phyloP scores from a whole-genome alignment of 768 basidiomycete genomes.

The Strobilomyces dryophilus region DNA sequence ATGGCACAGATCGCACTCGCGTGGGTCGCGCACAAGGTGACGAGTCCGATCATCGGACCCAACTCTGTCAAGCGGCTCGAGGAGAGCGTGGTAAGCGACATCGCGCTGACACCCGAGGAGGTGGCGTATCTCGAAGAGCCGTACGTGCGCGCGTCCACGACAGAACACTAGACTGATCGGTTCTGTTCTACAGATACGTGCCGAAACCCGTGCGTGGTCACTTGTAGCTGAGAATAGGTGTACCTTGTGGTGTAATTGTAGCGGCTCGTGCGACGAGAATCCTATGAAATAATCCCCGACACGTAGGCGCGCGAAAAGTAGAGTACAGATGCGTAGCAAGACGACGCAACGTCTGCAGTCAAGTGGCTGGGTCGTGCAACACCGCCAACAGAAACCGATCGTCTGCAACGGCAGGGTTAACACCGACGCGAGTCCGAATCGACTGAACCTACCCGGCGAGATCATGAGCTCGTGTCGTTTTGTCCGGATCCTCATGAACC shows the following conservation, averaged over 20 bases:
- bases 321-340: background rate
- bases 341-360: background rate
- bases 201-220: constrained; percentile 20
- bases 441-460: constrained; percentile 66
- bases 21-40: constrained; percentile 39
- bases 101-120: constrained; percentile 30
- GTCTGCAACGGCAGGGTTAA: too few relatives aligned
- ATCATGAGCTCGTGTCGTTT: constrained; percentile 93
- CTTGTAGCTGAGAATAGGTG: background rate
- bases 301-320: too few relatives aligned
- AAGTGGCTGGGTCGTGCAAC: constrained; percentile 67
- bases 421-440: too few relatives aligned
- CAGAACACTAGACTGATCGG: background rate
- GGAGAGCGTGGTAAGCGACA: constrained; percentile 25
- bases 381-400: too few relatives aligned
- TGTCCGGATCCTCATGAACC: constrained; percentile 88
- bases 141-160: constrained; percentile 9
- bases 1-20: constrained; percentile 46
- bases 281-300: constrained; percentile 15
- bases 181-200: constrained; percentile 9
- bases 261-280: background rate
- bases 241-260: constrained; percentile 7
- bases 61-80: constrained; percentile 31
- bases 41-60: constrained; percentile 42
- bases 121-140: constrained; percentile 28